These are phyloP conservation scores for Tetratostichococcus sp. DNA, from an alignment of 139 green algal genomes.

Conservation along the genomic window DNA sequence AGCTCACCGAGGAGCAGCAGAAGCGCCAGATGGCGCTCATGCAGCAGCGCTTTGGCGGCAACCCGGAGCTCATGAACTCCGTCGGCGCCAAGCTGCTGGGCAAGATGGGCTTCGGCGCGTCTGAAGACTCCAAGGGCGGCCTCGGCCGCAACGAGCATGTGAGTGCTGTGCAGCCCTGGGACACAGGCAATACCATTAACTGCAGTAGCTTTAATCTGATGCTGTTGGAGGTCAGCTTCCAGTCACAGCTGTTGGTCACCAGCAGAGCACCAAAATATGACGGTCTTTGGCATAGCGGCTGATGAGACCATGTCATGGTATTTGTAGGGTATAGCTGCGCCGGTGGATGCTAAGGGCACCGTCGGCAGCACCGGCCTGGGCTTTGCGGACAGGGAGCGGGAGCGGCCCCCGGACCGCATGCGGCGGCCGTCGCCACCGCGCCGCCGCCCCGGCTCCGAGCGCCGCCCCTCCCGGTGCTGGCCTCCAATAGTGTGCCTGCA, in stretches of 20 bases:
- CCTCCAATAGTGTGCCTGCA: no score
- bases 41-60: slow-evolving; percentile 27
- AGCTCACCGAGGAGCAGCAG: slow-evolving; percentile 31
- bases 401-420: slow-evolving; percentile 2
- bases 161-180: neutral
- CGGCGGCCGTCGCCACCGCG: slow-evolving; percentile 15
- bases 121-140: slow-evolving; percentile 28
- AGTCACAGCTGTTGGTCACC: no score
- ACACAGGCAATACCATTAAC: no score
- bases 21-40: slow-evolving; percentile 25
- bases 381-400: slow-evolving; percentile 16
- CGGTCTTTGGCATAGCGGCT: neutral
- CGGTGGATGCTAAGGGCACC: slow-evolving; percentile 28
- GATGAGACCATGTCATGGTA: neutral
- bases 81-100: slow-evolving; percentile 61
- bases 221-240: no score
- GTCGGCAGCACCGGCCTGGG: slow-evolving; percentile 35
- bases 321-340: slow-evolving; percentile 42
- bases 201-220: no score
- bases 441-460: neutral
- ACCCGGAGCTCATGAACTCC: slow-evolving; percentile 28
- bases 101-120: slow-evolving; percentile 70
- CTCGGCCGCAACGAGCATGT: slow-evolving; percentile 53
- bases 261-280: no score
- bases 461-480: neutral